These are phyloP conservation scores for Hylodesmum podocarpum DNA, from an alignment of 306 rosid species.

Conservation along the genomic window DNA sequence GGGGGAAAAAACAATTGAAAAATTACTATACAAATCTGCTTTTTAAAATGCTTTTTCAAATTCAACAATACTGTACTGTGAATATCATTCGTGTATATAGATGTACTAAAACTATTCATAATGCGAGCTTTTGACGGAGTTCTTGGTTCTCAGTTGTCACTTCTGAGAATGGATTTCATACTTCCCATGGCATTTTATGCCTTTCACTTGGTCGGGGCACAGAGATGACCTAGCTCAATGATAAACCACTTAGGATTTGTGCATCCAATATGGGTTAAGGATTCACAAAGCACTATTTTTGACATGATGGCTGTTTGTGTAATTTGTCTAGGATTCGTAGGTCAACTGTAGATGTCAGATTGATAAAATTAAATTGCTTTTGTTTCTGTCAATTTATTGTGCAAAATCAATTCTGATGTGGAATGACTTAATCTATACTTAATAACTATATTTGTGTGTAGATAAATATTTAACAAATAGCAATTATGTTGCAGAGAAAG, in stretches of 20 bases:
- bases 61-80: neutral
- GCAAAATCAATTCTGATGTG: conserved; percentile 4
- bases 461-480: conserved; percentile 23
- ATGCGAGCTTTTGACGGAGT: neutral
- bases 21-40: neutral
- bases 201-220: too few relatives aligned
- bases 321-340: neutral
- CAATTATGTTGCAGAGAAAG: conserved; percentile 61
- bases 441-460: neutral
- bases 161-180: neutral
- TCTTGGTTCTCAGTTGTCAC: too few relatives aligned
- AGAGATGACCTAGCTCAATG: neutral
- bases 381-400: neutral
- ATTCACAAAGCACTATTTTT: neutral
- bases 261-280: neutral
- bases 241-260: neutral
- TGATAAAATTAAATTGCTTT: neutral
- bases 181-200: too few relatives aligned
- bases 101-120: neutral
- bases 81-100: neutral
- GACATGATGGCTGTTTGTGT: neutral
- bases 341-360: neutral
- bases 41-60: neutral
- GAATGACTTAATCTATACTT: neutral
- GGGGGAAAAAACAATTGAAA: neutral